Evolutionary conservation across 345 rosid genomes (phyloP).

Genomic region (Linum usitatissimum): DNA sequence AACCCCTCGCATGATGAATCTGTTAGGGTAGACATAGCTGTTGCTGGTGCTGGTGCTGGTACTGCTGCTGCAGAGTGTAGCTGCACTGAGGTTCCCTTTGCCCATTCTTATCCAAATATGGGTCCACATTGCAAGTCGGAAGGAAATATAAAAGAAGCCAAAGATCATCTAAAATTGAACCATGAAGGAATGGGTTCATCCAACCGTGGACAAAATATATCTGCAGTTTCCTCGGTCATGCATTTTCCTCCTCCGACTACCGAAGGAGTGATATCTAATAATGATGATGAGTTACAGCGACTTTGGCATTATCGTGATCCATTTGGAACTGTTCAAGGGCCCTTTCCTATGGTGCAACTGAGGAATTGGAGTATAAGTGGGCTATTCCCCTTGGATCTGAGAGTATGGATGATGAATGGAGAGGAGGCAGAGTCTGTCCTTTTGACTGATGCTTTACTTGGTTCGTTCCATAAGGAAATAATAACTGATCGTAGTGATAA

Average conservation of each 20-base stretch:
- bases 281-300: slow-evolving; percentile 37
- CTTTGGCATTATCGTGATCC: slow-evolving; percentile 90
- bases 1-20: slow-evolving; percentile 23
- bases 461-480: slow-evolving; percentile 23
- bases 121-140: not conserved
- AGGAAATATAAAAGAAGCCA: not conserved
- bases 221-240: slow-evolving; percentile 16
- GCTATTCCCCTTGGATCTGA: slow-evolving; percentile 60
- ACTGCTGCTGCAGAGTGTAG: slow-evolving; percentile 12
- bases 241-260: slow-evolving; percentile 19
- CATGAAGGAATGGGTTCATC: not conserved
- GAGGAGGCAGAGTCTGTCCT: slow-evolving; percentile 54
- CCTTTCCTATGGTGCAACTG: slow-evolving; percentile 60
- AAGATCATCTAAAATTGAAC: not conserved
- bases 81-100: not conserved
- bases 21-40: slow-evolving; percentile 23
- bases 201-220: slow-evolving; percentile 5
- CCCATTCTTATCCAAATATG: not conserved
- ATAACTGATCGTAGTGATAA: slow-evolving; percentile 14
- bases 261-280: slow-evolving; percentile 29
- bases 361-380: slow-evolving; percentile 64
- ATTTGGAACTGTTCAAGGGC: slow-evolving; percentile 68
- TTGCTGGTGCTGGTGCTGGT: slow-evolving; percentile 20
- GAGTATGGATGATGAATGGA: slow-evolving; percentile 63
- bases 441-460: slow-evolving; percentile 62